Conservation (phyloP, 2,329 filamentous ascomycete genomes). For the Alternaria gansuensis region DNA sequence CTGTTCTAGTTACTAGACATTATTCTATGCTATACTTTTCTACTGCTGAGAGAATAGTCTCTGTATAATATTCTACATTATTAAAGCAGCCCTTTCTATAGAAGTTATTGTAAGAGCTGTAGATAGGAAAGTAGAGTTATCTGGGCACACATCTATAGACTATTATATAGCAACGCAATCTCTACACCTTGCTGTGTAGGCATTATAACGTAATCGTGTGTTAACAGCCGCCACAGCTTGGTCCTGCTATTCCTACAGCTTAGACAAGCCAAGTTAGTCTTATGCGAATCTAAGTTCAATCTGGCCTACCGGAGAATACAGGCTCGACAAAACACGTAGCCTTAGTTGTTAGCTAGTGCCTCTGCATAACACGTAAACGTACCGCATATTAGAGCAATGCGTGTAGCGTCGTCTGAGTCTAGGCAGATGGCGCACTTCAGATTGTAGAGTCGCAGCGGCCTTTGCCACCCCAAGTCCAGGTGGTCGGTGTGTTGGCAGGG, state of each 20-base stretch:
- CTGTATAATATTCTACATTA: background rate
- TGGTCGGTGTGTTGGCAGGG: constrained; percentile 6
- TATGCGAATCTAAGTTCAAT: background rate
- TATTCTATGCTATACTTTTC: too few species aligned
- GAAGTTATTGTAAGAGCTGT: background rate
- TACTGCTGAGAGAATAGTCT: too few species aligned
- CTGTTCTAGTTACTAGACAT: too few species aligned
- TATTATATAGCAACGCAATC: background rate
- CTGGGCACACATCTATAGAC: background rate
- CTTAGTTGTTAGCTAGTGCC: constrained; percentile 4
- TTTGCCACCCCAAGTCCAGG: constrained; percentile 1
- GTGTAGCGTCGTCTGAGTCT: background rate
- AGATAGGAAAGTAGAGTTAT: background rate
- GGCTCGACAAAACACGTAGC: constrained; percentile 3
- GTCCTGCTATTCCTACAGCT: constrained; percentile 7
- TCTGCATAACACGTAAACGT: background rate
- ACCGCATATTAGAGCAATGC: constrained; percentile 9
- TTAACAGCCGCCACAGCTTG: background rate
- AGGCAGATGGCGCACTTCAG: constrained; percentile 6
- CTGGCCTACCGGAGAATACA: constrained; percentile 3
- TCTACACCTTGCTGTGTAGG: constrained; percentile 2
- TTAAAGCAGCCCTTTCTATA: background rate
- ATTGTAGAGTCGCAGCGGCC: constrained; percentile 8
- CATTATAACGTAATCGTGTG: background rate
- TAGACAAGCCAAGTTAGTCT: background rate